Conservation (phyloP, 768 basidiomycete species). For the Chlorophyllum brunneum region DNA sequence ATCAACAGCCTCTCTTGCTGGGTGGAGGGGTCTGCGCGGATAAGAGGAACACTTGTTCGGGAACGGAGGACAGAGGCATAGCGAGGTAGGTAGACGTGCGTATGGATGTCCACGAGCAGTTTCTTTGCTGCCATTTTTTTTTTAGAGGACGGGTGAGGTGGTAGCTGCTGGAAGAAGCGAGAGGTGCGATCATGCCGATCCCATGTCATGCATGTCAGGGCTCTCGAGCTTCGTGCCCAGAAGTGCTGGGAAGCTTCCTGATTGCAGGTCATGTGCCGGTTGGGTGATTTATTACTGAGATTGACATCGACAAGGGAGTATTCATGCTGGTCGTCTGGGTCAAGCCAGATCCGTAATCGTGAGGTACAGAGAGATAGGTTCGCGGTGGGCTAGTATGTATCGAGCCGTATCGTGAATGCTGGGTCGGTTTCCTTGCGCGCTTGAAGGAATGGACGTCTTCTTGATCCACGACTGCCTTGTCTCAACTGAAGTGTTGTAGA, state of each 20-base stretch:
- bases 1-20: conserved; percentile 69
- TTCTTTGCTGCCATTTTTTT: conserved; percentile 24
- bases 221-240: too few species aligned
- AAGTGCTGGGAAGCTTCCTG: too few species aligned
- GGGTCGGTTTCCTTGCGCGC: not conserved
- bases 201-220: too few species aligned
- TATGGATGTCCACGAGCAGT: conserved; percentile 76
- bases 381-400: not conserved
- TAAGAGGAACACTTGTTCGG: conserved; percentile 62
- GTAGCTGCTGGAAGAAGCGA: too few species aligned
- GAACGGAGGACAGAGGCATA: conserved; percentile 69
- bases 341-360: not conserved
- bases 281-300: too few species aligned
- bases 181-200: too few species aligned
- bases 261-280: too few species aligned
- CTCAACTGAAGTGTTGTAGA: not conserved
- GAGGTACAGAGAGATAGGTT: conserved; percentile 7
- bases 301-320: too few species aligned
- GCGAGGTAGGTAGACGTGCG: conserved; percentile 80
- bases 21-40: conserved; percentile 43
- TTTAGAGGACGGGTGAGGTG: too few species aligned
- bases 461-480: not conserved
- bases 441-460: not conserved
- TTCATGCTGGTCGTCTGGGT: not conserved
- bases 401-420: not conserved